These are phyloP conservation scores for Tolypocladium amazonense DNA, from an alignment of 2,329 filamentous ascomycete species.

Conservation along the genomic window DNA sequence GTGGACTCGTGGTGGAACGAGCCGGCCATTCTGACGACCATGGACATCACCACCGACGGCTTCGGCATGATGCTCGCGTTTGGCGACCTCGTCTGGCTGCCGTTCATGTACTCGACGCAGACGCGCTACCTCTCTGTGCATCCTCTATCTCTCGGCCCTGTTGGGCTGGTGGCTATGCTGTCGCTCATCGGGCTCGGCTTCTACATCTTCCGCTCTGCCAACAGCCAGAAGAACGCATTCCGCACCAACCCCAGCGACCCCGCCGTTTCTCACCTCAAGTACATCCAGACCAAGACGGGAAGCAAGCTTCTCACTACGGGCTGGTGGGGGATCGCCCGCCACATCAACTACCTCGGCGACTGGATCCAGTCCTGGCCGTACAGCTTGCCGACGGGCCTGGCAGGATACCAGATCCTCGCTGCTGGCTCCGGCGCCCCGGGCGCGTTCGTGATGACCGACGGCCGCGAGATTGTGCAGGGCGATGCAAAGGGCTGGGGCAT, in stretches of 20 bases:
- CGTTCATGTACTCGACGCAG: slow-evolving; percentile 79
- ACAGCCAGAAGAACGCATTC: slow-evolving; percentile 93
- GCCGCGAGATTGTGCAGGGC: slow-evolving; percentile 57
- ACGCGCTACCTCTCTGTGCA: slow-evolving; percentile 75
- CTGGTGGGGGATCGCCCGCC: slow-evolving; percentile 87
- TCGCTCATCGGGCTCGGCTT: slow-evolving; percentile 65
- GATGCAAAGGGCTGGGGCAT: slow-evolving; percentile 74
- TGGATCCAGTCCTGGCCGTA: slow-evolving; percentile 93
- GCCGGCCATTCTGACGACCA: slow-evolving; percentile 79
- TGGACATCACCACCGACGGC: slow-evolving; percentile 86
- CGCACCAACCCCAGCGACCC: slow-evolving; percentile 78
- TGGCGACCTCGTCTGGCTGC: slow-evolving; percentile 86
- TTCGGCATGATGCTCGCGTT: slow-evolving; percentile 95
- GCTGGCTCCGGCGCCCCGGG: slow-evolving; percentile 39
- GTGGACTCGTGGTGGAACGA: slow-evolving; percentile 84
- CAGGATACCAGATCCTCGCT: slow-evolving; percentile 65
- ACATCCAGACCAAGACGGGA: slow-evolving; percentile 74
- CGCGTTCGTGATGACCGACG: slow-evolving; percentile 46
- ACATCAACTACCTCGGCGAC: slow-evolving; percentile 94
- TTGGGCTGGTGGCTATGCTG: slow-evolving; percentile 54
- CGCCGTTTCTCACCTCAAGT: slow-evolving; percentile 67
- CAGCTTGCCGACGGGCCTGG: slow-evolving; percentile 73
- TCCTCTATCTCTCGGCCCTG: slow-evolving; percentile 65
- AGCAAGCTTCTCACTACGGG: slow-evolving; percentile 73
- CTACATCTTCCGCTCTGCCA: slow-evolving; percentile 85